These are phyloP conservation scores for Erysimum pusillum DNA, from an alignment of 441 rosid species.

Conservation along the genomic window DNA sequence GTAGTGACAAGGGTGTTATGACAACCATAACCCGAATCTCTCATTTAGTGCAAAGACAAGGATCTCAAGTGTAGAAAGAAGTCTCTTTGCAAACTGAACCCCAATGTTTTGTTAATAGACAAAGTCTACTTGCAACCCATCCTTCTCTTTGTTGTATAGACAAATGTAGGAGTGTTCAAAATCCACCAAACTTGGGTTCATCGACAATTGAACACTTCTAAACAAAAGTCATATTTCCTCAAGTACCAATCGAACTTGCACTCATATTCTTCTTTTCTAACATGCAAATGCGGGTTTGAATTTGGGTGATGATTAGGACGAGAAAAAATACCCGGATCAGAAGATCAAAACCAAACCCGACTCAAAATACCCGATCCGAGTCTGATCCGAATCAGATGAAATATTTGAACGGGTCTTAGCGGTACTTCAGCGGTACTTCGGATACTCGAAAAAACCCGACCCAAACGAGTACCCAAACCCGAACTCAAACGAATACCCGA, in stretches of 20 bases:
- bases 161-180: constrained; percentile 1
- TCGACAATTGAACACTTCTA: not conserved
- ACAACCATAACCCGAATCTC: not conserved
- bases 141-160: constrained; percentile 9
- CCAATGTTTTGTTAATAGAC: not conserved
- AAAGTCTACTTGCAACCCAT: not conserved
- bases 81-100: not conserved
- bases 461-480: no score
- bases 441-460: no score
- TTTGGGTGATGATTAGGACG: not conserved
- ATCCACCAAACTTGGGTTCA: not conserved
- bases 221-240: not conserved
- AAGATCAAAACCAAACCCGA: no score
- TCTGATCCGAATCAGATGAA: no score
- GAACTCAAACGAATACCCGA: no score
- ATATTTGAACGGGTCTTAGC: no score
- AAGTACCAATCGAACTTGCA: not conserved
- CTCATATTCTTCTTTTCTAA: not conserved
- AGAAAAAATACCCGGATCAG: no score
- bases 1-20: not conserved
- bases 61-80: not conserved
- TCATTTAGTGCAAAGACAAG: not conserved
- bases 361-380: no score
- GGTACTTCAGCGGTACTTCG: no score
- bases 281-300: not conserved